phyloP scores from a whole-genome alignment of 2,329 filamentous ascomycete genomes.

The Calonectria naviculata region DNA sequence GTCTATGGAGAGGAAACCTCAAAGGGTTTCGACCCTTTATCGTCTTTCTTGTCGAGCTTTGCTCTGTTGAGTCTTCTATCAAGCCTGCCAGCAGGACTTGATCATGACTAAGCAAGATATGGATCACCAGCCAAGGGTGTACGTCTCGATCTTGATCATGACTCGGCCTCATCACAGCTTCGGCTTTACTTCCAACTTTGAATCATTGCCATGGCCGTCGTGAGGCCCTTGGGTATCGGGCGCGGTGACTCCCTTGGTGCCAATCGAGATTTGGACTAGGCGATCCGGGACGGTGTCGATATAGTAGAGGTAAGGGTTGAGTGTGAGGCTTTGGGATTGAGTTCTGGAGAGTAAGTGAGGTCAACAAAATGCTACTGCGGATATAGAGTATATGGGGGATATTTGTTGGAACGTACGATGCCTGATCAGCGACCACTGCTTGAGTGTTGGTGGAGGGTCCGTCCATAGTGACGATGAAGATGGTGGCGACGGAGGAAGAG shows the following conservation, averaged over 20 bases:
- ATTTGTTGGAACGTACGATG: background rate
- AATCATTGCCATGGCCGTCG: too few relatives aligned
- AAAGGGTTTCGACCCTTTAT: background rate
- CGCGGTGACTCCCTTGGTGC: too few relatives aligned
- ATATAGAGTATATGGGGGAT: background rate
- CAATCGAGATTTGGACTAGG: background rate
- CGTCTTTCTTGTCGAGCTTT: background rate
- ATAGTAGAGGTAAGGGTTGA: constrained; percentile 18
- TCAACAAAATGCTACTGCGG: background rate
- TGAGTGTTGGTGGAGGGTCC: background rate
- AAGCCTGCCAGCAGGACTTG: background rate
- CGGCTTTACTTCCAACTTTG: background rate
- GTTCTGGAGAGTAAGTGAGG: background rate
- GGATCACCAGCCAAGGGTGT: background rate
- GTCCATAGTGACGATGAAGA: background rate
- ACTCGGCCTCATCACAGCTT: background rate
- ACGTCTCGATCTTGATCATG: background rate
- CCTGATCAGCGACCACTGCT: background rate
- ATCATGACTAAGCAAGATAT: background rate
- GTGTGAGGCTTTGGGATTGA: background rate
- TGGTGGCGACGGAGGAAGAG: background rate
- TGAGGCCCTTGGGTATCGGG: too few relatives aligned
- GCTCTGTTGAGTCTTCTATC: background rate
- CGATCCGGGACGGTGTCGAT: constrained; percentile 20
- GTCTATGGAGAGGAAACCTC: background rate